Percentiles rank a stretch among this genome's conserved stretches.
These are phyloP conservation scores for Alternaria atra DNA, from an alignment of 2,329 filamentous ascomycete species.

Conservation along the genomic window DNA sequence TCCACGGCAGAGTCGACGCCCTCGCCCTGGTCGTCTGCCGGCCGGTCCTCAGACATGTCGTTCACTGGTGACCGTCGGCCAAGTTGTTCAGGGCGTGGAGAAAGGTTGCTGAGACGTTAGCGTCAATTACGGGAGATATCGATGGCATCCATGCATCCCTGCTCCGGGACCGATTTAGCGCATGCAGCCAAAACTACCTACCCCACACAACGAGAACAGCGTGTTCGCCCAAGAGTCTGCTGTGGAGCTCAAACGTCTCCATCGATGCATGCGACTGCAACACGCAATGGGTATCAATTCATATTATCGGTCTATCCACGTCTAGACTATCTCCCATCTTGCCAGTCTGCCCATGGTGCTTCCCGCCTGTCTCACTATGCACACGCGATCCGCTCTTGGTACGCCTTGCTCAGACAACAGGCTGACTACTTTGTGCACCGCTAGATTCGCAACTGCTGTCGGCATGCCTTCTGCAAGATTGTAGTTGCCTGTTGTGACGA, in stretches of 20 bases:
- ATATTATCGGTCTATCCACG: neutral
- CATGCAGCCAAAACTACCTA: conserved; percentile 19
- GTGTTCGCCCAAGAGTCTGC: neutral
- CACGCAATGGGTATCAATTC: neutral
- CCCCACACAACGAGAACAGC: conserved; percentile 17
- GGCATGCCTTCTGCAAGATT: conserved; percentile 79
- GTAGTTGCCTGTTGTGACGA: conserved; percentile 87
- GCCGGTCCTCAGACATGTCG: conserved; percentile 49
- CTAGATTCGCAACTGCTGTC: conserved; percentile 76
- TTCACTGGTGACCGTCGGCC: conserved; percentile 31
- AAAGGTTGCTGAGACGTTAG: conserved; percentile 34
- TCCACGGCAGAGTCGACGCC: conserved; percentile 36
- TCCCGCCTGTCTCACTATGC: conserved; percentile 84
- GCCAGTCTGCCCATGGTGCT: conserved; percentile 81
- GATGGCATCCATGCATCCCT: conserved; percentile 24
- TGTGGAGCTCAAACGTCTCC: neutral
- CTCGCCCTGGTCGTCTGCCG: conserved; percentile 40
- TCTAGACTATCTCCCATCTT: conserved; percentile 73
- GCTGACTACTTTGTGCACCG: conserved; percentile 66
- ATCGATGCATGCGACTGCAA: neutral
- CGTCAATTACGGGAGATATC: conserved; percentile 32
- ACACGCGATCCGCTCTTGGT: conserved; percentile 61
- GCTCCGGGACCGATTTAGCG: conserved; percentile 26
- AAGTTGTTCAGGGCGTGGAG: conserved; percentile 25
- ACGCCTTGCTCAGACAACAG: conserved; percentile 42